A percentile compares a stretch with the other conserved stretches of the same genome.
Evolutionary conservation across 192 early-diverging fungal species (phyloP).

Genomic region (Coemansia sp.): DNA sequence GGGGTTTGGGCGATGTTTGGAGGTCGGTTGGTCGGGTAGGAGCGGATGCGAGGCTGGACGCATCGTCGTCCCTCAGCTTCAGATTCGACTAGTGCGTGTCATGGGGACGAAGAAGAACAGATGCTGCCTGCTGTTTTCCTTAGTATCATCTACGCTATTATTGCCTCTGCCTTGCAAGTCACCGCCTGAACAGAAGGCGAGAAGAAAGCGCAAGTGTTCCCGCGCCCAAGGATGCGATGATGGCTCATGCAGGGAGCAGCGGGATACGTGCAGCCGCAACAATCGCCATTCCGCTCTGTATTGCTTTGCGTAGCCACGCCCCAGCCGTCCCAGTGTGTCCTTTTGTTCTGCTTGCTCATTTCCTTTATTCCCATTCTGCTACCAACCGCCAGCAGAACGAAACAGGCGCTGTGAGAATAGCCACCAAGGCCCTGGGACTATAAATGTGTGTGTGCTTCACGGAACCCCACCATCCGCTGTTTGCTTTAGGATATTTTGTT

Average conservation of each 20-base stretch:
- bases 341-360: no score
- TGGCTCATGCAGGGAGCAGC: background rate
- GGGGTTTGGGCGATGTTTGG: background rate
- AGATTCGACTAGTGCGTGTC: background rate
- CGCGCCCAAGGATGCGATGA: background rate
- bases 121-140: no score
- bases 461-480: no score
- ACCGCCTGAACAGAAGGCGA: no score
- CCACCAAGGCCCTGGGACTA: no score
- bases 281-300: background rate
- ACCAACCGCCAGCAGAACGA: no score
- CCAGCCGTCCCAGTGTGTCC: background rate
- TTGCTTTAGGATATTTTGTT: no score
- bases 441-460: no score
- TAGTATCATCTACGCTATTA: no score
- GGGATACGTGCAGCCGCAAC: background rate
- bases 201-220: background rate
- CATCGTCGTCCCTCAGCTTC: background rate
- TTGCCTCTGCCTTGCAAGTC: no score
- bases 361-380: no score
- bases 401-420: no score
- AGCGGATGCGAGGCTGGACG: background rate
- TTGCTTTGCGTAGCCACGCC: conserved; percentile 3
- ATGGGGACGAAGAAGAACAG: background rate
- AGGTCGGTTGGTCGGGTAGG: background rate